Evolutionary conservation across 83 land plant species (phyloP), one percentile per base, ranked within the genome.

Genomic region (Larix sibirica): DNA sequence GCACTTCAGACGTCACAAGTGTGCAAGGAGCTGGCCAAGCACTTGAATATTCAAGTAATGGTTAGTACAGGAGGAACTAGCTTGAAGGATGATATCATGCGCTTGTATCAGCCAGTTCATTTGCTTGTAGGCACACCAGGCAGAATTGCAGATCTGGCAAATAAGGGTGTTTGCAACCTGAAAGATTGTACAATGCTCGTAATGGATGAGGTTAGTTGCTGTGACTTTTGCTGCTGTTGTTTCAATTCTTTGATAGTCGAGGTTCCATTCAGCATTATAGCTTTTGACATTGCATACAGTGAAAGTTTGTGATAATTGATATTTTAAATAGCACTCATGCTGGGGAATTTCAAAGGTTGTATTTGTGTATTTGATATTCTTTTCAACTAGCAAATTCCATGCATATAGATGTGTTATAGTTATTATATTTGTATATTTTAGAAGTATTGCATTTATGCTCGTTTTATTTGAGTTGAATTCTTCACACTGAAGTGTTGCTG

Each of bases 1-100:
- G 96, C 94, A 21, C 92, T 94, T 79, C 96, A 92, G 62, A 94
- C 96, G 65, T 89, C 96, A 64, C 96, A 92, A 85, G 99, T 97
- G 28, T 97, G 99, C 84, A 97, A 97, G 81, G 99, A 97, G 88
- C 95, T 97, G 68, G 98, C 98, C 16, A 97, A 97, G 83, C 92
- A 97, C 79, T 80, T 97, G 84, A 91, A 94, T 59, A 94, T 97
- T 77, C 91, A 97, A 77, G 92, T 95, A 24, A 97, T 97, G 99
- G 98, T 90, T 23, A 97, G 98, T 14, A 97, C 99, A 56, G 99
- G 99, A 36, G 99, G 99, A 61, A 97, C 99, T 62, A 95, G 98
- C 84, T 83, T 97, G 66, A 94, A 88, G 79, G 99, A 97, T 87
- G 99, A 97, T 79, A 97, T 97, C 66, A 95, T 97, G 98, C 95